Evolutionary conservation across 305 asterid species (phyloP).

Genomic region (Fraxinus floribunda): DNA sequence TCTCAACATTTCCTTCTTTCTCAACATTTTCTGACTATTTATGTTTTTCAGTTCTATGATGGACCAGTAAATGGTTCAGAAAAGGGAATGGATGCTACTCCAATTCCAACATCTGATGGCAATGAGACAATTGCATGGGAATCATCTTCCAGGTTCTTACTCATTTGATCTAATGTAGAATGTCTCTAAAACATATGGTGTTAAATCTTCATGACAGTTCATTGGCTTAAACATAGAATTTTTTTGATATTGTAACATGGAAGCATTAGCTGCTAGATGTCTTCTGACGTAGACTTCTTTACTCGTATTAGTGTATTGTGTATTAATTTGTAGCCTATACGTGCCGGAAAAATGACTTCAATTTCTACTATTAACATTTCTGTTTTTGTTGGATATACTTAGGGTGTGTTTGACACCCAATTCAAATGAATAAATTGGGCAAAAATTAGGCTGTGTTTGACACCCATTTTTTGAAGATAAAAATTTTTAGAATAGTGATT

Average conservation of each 20-base stretch:
- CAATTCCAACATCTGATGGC: conserved; percentile 29
- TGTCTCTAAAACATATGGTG: background rate
- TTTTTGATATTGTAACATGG: background rate
- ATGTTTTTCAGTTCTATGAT: conserved; percentile 49
- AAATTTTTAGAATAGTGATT: too few relatives aligned
- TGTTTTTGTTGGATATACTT: conserved; percentile 1
- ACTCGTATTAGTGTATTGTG: background rate
- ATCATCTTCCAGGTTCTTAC: conserved; percentile 46
- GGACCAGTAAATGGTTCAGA: conserved; percentile 44
- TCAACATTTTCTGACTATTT: conserved; percentile 15
- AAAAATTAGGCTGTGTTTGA: background rate
- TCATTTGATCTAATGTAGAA: conserved; percentile 24
- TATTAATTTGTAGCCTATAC: background rate
- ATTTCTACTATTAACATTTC: background rate
- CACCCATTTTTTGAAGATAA: too few relatives aligned
- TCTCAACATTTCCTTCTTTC: conserved; percentile 19
- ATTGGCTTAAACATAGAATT: background rate
- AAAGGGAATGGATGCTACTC: conserved; percentile 31
- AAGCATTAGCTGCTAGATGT: background rate
- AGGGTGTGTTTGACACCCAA: too few relatives aligned
- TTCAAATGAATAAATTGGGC: too few relatives aligned
- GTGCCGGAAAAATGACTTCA: background rate
- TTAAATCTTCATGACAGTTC: background rate
- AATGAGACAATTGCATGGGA: conserved; percentile 32
- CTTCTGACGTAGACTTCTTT: background rate